phyloP scores from a whole-genome alignment of 768 basidiomycete species.

The Tylopilus felleus region DNA sequence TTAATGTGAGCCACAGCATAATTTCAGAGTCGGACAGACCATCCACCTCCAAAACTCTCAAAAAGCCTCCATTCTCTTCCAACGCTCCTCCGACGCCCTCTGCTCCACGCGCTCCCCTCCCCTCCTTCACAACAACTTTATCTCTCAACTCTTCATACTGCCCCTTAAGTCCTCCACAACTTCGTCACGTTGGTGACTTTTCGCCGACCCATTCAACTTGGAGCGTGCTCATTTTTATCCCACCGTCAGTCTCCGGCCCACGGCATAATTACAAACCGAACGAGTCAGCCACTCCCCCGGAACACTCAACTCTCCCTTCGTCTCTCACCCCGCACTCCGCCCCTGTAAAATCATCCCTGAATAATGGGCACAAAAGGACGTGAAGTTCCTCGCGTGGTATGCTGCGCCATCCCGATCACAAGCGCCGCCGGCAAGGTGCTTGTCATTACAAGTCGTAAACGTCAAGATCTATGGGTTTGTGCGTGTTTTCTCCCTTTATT shows the following conservation, averaged over 20 bases:
- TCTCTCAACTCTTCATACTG: slow-evolving; percentile 5
- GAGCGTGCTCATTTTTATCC: slow-evolving; percentile 9
- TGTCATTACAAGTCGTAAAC: slow-evolving; percentile 80
- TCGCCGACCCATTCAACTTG: neutral
- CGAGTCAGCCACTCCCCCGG: neutral
- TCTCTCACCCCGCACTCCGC: neutral
- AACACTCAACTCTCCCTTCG: neutral
- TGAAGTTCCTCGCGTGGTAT: slow-evolving; percentile 78
- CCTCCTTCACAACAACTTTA: neutral
- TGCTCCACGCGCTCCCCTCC: neutral
- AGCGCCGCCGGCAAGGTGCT: slow-evolving; percentile 73
- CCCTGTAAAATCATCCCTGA: slow-evolving; percentile 3
- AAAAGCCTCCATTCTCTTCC: slow-evolving; percentile 16
- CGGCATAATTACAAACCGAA: slow-evolving; percentile 1
- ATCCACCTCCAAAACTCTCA: slow-evolving; percentile 24
- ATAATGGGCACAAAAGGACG: slow-evolving; percentile 68
- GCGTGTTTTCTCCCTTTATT: slow-evolving; percentile 42
- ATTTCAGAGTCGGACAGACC: slow-evolving; percentile 41
- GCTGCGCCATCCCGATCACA: slow-evolving; percentile 85
- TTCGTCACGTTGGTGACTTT: neutral
- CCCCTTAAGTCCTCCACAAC: slow-evolving; percentile 13
- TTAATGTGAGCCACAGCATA: slow-evolving; percentile 22
- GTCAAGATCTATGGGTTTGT: slow-evolving; percentile 83
- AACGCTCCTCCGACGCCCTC: slow-evolving; percentile 5
- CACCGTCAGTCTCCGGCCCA: neutral